These are phyloP conservation scores for Leccinum subfulvum DNA, from an alignment of 1,284 basidiomycete species.

Conservation along the genomic window DNA sequence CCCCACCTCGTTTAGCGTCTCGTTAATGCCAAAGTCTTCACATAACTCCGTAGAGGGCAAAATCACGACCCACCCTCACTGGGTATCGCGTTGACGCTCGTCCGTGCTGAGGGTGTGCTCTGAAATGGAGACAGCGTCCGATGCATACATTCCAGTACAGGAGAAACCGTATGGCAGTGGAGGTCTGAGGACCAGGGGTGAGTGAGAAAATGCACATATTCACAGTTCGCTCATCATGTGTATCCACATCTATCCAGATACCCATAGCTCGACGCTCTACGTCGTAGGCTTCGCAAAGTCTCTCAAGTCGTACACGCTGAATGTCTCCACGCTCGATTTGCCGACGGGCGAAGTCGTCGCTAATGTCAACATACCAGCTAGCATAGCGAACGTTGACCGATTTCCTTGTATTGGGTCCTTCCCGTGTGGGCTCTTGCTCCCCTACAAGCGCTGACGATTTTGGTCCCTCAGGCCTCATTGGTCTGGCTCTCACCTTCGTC, in stretches of 20 bases:
- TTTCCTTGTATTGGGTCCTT: slow-evolving; percentile 40
- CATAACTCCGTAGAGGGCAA: slow-evolving; percentile 47
- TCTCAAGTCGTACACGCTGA: slow-evolving; percentile 60
- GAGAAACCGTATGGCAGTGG: slow-evolving; percentile 66
- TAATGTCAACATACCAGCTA: slow-evolving; percentile 56
- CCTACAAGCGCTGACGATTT: slow-evolving; percentile 9
- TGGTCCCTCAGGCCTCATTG: slow-evolving; percentile 37
- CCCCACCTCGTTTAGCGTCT: no score
- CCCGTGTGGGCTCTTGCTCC: slow-evolving; percentile 34
- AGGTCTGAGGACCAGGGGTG: slow-evolving; percentile 61
- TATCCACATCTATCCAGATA: slow-evolving; percentile 56
- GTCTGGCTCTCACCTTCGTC: slow-evolving; percentile 65
- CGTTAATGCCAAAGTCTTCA: no score
- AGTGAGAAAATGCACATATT: slow-evolving; percentile 19
- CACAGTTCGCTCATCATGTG: slow-evolving; percentile 65
- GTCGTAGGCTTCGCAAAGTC: slow-evolving; percentile 69
- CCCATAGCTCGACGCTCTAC: slow-evolving; percentile 50
- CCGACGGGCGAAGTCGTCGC: slow-evolving; percentile 54
- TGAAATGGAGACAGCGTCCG: slow-evolving; percentile 60
- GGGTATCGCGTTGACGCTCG: slow-evolving; percentile 40
- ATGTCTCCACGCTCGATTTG: slow-evolving; percentile 59
- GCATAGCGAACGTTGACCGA: slow-evolving; percentile 43
- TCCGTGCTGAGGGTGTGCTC: slow-evolving; percentile 36
- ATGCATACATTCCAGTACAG: slow-evolving; percentile 46
- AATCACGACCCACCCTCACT: slow-evolving; percentile 48